Conservation (phyloP, 1,284 basidiomycete genomes). For the Melampsora americana region DNA sequence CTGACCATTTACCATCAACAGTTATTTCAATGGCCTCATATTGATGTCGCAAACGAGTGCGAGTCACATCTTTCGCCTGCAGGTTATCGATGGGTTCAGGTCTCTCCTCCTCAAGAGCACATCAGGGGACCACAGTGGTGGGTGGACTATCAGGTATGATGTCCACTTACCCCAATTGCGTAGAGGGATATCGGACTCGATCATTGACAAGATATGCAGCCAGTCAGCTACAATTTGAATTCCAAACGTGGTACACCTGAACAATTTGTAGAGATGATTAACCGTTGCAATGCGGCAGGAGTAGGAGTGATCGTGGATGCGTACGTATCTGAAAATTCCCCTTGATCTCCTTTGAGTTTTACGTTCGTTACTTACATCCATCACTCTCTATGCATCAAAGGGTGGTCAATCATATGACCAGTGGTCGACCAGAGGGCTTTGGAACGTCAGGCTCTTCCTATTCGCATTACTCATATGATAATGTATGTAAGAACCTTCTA, state of each 20-base stretch:
- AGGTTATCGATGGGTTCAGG: constrained; percentile 35
- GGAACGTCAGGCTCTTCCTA: constrained; percentile 7
- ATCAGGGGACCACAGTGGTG: constrained; percentile 40
- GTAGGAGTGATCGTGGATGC: constrained; percentile 39
- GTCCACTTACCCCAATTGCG: neutral
- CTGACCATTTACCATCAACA: neutral
- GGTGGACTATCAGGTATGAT: constrained; percentile 33
- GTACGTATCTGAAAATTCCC: neutral
- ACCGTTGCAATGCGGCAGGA: constrained; percentile 24
- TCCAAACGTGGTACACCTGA: constrained; percentile 31
- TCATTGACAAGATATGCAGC: constrained; percentile 8
- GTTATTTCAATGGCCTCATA: constrained; percentile 40
- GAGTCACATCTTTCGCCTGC: constrained; percentile 7
- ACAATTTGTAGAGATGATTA: constrained; percentile 35
- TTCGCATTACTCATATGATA: constrained; percentile 27
- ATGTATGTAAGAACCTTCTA: neutral
- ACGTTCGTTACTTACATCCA: neutral
- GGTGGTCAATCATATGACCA: constrained; percentile 40
- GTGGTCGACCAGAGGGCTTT: neutral
- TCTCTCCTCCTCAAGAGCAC: constrained; percentile 41
- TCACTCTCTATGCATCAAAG: neutral
- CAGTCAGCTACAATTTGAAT: constrained; percentile 27
- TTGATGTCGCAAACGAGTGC: constrained; percentile 31
- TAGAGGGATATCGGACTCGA: too few species aligned
- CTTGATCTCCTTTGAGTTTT: neutral